These are phyloP conservation scores for Microbotryum lychnidis-dioicae DNA, from an alignment of 1,284 basidiomycete genomes.

Conservation along the genomic window DNA sequence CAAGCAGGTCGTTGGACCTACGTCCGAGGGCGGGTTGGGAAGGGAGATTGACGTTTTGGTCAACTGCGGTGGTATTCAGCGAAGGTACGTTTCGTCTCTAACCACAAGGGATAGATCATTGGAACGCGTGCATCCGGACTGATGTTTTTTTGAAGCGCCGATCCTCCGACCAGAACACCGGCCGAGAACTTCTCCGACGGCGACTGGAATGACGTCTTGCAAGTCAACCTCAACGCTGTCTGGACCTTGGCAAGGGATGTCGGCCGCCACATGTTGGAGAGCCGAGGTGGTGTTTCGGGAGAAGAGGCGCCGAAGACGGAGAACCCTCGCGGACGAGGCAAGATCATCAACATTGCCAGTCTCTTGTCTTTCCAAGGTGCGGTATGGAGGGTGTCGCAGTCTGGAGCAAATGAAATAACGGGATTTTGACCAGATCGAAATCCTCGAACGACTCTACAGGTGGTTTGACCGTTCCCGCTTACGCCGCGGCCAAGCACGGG, in stretches of 20 bases:
- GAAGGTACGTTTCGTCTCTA: slow-evolving; percentile 36
- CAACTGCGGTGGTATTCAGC: slow-evolving; percentile 91
- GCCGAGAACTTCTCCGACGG: slow-evolving; percentile 70
- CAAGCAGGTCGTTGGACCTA: slow-evolving; percentile 22
- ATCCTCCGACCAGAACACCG: slow-evolving; percentile 50
- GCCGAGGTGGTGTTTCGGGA: slow-evolving; percentile 37
- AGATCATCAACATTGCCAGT: slow-evolving; percentile 74
- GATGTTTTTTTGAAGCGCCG: not conserved
- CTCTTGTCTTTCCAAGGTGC: slow-evolving; percentile 65
- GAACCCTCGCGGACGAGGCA: slow-evolving; percentile 54
- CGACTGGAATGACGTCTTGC: slow-evolving; percentile 69
- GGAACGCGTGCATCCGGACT: no score
- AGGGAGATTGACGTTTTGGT: slow-evolving; percentile 71
- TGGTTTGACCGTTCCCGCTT: slow-evolving; percentile 75
- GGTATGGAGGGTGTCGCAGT: not conserved
- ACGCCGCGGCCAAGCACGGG: slow-evolving; percentile 79
- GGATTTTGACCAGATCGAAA: no score
- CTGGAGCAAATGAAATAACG: no score
- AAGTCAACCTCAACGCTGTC: slow-evolving; percentile 67
- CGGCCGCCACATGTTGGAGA: slow-evolving; percentile 63
- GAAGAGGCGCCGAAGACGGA: slow-evolving; percentile 18
- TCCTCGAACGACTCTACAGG: not conserved
- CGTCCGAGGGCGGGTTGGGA: slow-evolving; percentile 50
- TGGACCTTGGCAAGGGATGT: slow-evolving; percentile 69
- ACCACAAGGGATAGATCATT: no score